These are phyloP conservation scores for Agarophyton chilense DNA, from an alignment of 23 red algal species.

Conservation along the genomic window DNA sequence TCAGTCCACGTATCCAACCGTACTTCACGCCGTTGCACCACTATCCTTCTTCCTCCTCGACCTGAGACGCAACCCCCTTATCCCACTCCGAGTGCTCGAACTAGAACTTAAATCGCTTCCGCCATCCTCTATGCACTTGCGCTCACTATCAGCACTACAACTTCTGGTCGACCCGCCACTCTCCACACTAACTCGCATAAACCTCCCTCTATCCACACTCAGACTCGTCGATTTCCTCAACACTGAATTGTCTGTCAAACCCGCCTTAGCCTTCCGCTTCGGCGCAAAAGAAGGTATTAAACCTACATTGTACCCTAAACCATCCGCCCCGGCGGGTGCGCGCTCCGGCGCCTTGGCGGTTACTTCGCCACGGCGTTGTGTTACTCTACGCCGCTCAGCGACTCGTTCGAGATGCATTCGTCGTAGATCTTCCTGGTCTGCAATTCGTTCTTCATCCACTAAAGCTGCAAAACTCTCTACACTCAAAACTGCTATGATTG, in stretches of 20 bases:
- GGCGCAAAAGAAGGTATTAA: constrained; percentile 64
- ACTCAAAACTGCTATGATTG: not conserved
- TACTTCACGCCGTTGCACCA: not conserved
- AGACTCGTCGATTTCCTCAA: not conserved
- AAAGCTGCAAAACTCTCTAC: constrained; percentile 1
- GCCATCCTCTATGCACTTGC: not conserved
- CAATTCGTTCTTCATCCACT: constrained; percentile 12
- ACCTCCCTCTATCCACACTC: not conserved
- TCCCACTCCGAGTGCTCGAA: constrained; percentile 1
- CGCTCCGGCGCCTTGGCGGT: constrained; percentile 35
- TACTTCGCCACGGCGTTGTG: not conserved
- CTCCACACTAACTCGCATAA: not conserved
- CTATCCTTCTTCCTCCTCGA: constrained; percentile 7
- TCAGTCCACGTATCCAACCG: not conserved
- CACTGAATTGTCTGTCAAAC: not conserved
- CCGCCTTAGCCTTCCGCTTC: constrained; percentile 41
- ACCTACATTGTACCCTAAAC: constrained; percentile 59
- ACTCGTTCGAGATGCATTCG: not conserved
- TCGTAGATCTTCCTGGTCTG: not conserved
- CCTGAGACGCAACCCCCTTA: constrained; percentile 15
- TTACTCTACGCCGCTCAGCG: not conserved
- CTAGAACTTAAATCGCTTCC: not conserved
- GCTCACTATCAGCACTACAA: not conserved
- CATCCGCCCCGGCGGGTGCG: constrained; percentile 51
- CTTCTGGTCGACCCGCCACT: not conserved